Base-by-base conservation (phyloP, 331 rosid species). In the Pyracantha coccinea region DNA sequence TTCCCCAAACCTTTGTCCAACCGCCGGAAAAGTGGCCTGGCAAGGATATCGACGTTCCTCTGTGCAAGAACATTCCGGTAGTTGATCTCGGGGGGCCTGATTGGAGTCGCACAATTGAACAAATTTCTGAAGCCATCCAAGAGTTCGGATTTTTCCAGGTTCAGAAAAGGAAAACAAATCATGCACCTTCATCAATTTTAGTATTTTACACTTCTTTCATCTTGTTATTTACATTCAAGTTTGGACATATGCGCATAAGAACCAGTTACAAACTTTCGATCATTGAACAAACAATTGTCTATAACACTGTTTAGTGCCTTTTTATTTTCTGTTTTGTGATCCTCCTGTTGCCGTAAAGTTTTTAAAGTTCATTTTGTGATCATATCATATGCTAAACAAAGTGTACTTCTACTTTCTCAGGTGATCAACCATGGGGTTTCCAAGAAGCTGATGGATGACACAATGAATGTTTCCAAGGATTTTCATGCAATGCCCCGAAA, bases 121-220 rank as follows among this genome's bases (percentile, higher is more conserved):
- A 81, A 21, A 78, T 92, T 62, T 19, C 83, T 69, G 65, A 88
- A 77, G 93, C 93, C 32, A 68, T 85, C 1, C 20, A 86, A 8
- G 88, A 88, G 6, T 88, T 77, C 38, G 97, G 93, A 8, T 84
- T 90, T 75, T 92, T 92, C 45, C 93, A 89, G 89, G 93, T 86
- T 41, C 71, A 66, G 32, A 38, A 38, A 38, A 10, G 45, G 45
- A 38, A 38, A 38, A 10, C 3, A 38, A 24, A 31, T 32, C 65
- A 57, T 17, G 19, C 74, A 50, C 74, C 61, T 69, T 53, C 27
- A 10, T n/a, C 63, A 24, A 38, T 38, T 38, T 38, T 38, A 38
- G 45, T 38, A 24, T 11, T 25, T 60, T 25, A 7, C 23, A 24
- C 32, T 59, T 60, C 10, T 25, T 13, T 59, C 6, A 5, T 59